Evolutionary conservation across 345 rosid species (phyloP), one percentile per base, ranked within the genome.

Genomic region (Lepidium didymum): DNA sequence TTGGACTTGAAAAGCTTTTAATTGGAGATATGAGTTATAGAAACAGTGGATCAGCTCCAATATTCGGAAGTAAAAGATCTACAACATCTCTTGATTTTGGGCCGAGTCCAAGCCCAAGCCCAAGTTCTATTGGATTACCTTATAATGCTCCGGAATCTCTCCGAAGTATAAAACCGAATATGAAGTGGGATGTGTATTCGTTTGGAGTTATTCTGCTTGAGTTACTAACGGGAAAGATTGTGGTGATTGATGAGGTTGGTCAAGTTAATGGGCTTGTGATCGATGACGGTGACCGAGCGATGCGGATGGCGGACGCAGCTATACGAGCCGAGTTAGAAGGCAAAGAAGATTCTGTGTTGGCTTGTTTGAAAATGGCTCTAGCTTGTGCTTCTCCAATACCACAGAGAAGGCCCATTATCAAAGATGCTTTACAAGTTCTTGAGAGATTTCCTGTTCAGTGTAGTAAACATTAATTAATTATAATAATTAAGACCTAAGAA

Each of bases 91-190:
- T 57, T 12, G 99, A 94, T n/a, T 35, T 80, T 2, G 72, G 82
- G 1, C 54, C 49, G 1, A 82, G 87, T 3, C 81, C 83, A 0
- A 84, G 92, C 25, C 91, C 91, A 0, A 90, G 96, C 55, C 80
- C 82, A 12, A 71, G 77, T 6, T 56, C 73, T 12, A 55, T 83
- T 33, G 82, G 91, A 3, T 85, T 88, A 0, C 89, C 90, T 0
- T 94, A 91, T 67, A 79, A 82, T 0, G 95, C 99, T 2, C 96
- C 97, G 0, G 99, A 94, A 72, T 94, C 96, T 7, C 84, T 94
- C 3, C 35, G 99, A 57, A 88, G 87, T 67, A 56, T 94, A 3
- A 91, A 91, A 77, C 87, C 99, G 21, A 85, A 80, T 51, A 89
- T 90, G 0, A 94, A 94, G 37, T 91, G 99, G 99, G 99, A 94